A percentile compares a stretch with the other conserved stretches of the same genome.
These are phyloP conservation scores for Podospora anserina DNA, from an alignment of 495 filamentous ascomycete species.

Conservation along the genomic window DNA sequence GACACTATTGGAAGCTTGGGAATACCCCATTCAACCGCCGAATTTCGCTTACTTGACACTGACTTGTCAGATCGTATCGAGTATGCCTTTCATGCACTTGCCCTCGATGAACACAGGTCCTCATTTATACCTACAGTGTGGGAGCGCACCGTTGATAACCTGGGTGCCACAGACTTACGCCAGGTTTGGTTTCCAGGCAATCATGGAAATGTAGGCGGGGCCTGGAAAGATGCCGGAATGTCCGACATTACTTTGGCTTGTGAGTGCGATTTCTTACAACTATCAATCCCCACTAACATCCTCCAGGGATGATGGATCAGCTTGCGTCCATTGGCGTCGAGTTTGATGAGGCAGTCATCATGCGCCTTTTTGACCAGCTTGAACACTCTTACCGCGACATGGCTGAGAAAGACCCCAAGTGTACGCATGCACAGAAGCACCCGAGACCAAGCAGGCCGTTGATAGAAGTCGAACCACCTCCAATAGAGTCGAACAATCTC, in stretches of 20 bases:
- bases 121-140: slow-evolving; percentile 66
- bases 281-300: neutral
- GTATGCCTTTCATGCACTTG: slow-evolving; percentile 72
- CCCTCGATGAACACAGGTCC: slow-evolving; percentile 63
- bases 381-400: slow-evolving; percentile 43
- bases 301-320: slow-evolving; percentile 62
- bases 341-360: slow-evolving; percentile 51
- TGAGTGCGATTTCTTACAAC: slow-evolving; percentile 44
- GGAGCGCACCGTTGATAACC: slow-evolving; percentile 41
- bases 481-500: neutral
- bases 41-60: slow-evolving; percentile 61
- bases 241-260: slow-evolving; percentile 66
- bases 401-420: slow-evolving; percentile 18
- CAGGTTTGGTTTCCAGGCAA: slow-evolving; percentile 73
- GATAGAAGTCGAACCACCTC: neutral
- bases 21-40: slow-evolving; percentile 50
- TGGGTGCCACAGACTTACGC: slow-evolving; percentile 51
- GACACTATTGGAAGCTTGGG: slow-evolving; percentile 61
- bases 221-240: slow-evolving; percentile 44
- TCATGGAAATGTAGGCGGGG: slow-evolving; percentile 66
- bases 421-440: neutral
- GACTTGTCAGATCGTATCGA: slow-evolving; percentile 55
- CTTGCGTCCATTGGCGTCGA: slow-evolving; percentile 59
- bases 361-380: slow-evolving; percentile 47
- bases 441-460: neutral